Percentiles rank a stretch among this genome's conserved stretches.
phyloP scores from a whole-genome alignment of 352 stramenopile genomes.

The Pythium sp. region DNA sequence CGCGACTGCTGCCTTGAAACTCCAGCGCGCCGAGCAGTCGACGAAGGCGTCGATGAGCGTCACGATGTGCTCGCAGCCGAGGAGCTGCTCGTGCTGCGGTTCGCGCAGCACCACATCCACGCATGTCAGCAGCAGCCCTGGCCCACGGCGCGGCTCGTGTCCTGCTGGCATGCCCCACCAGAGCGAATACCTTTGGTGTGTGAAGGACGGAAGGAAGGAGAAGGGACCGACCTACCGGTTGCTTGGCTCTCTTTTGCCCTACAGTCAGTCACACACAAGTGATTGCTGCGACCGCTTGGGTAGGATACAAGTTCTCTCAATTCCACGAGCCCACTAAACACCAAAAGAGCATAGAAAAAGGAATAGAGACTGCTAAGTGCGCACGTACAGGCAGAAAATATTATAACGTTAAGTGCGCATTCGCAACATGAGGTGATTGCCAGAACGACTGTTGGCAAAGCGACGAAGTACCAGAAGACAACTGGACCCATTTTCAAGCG shows the following conservation, averaged over 20 bases:
- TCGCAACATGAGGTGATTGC: background rate
- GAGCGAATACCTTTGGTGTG: too few species aligned
- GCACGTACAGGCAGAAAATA: background rate
- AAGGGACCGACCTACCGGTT: too few species aligned
- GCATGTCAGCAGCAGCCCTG: background rate
- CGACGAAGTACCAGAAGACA: background rate
- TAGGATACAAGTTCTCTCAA: background rate
- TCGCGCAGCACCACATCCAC: conserved; percentile 14
- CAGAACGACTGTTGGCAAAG: background rate
- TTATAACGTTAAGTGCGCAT: background rate
- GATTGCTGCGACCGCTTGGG: too few species aligned
- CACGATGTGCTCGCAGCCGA: conserved; percentile 8
- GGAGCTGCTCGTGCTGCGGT: background rate
- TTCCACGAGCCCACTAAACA: background rate
- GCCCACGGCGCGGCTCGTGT: background rate
- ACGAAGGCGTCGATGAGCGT: conserved; percentile 13
- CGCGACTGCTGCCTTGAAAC: conserved; percentile 3
- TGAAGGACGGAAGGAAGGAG: too few species aligned
- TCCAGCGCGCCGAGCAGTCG: conserved; percentile 9
- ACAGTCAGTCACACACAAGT: background rate
- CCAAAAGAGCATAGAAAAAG: background rate
- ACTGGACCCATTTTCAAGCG: background rate
- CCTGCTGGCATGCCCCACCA: background rate
- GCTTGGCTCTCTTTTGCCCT: too few species aligned
- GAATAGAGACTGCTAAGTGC: background rate